phyloP scores from a whole-genome alignment of 345 rosid species.

The Rhizophora apiculata region DNA sequence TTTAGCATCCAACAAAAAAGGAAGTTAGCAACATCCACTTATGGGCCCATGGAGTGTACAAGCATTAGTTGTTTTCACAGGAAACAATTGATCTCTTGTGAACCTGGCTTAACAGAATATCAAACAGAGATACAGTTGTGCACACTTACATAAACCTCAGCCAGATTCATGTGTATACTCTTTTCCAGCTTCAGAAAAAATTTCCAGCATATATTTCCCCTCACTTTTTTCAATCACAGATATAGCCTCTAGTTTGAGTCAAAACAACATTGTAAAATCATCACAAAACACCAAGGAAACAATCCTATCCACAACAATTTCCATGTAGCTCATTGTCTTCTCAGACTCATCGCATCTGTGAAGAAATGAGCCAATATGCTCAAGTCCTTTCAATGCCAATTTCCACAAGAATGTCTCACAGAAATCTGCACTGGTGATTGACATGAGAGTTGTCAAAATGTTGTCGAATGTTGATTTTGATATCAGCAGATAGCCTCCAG shows the following conservation, averaged over 20 bases:
- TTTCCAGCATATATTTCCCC: conserved; percentile 40
- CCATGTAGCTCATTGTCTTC: conserved; percentile 44
- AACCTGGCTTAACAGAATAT: conserved; percentile 2
- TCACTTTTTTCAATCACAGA: conserved; percentile 48
- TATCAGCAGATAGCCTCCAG: conserved; percentile 46
- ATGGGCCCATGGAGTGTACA: neutral
- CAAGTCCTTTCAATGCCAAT: conserved; percentile 65
- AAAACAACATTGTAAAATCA: conserved; percentile 47
- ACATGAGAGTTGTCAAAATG: conserved; percentile 52
- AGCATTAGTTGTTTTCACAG: conserved; percentile 9
- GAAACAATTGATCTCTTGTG: conserved; percentile 15
- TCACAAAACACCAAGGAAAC: conserved; percentile 38
- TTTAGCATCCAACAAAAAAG: too few species aligned
- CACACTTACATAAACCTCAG: conserved; percentile 63
- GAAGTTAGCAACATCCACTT: neutral
- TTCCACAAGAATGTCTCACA: conserved; percentile 44
- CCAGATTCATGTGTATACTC: conserved; percentile 48
- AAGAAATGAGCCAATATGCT: conserved; percentile 58
- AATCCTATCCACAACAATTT: too few species aligned
- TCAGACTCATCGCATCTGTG: conserved; percentile 46
- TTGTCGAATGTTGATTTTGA: conserved; percentile 55
- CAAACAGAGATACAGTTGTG: conserved; percentile 6
- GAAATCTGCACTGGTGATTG: conserved; percentile 37
- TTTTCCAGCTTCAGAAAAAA: conserved; percentile 59
- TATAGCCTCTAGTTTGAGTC: conserved; percentile 57